phyloP scores from a whole-genome alignment of 352 stramenopile species.

The Globisporangium paroecandrum region DNA sequence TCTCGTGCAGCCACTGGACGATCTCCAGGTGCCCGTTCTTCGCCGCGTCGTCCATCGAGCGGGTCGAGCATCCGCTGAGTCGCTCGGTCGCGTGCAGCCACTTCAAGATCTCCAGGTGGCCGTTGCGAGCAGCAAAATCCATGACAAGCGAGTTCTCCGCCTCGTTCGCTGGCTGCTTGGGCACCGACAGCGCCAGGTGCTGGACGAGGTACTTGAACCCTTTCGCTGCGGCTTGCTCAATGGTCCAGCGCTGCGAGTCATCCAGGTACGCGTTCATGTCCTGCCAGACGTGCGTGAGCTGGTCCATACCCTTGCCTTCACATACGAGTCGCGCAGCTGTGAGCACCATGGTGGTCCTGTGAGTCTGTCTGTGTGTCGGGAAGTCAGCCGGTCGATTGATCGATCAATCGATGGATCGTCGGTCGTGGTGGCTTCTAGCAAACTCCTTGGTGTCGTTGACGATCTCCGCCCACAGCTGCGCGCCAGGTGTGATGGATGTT shows the following conservation, averaged over 20 bases:
- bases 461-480: conserved; percentile 15
- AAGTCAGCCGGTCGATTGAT: not conserved
- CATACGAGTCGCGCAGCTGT: conserved; percentile 52
- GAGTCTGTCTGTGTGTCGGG: not conserved
- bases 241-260: conserved; percentile 52
- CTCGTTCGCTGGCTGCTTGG: conserved; percentile 17
- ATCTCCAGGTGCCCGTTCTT: conserved; percentile 51
- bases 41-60: conserved; percentile 54
- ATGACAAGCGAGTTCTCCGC: conserved; percentile 54
- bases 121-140: conserved; percentile 67
- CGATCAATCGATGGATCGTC: not conserved
- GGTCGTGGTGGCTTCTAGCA: not conserved
- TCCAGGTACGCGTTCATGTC: conserved; percentile 47
- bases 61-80: conserved; percentile 47
- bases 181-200: conserved; percentile 43
- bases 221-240: conserved; percentile 55
- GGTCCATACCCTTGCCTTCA: conserved; percentile 31
- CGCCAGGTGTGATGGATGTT: not conserved
- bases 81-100: conserved; percentile 46
- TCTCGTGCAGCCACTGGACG: conserved; percentile 55
- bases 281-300: conserved; percentile 61
- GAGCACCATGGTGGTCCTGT: conserved; percentile 37
- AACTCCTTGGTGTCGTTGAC: not conserved
- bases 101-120: conserved; percentile 64
- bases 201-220: conserved; percentile 69